Conservation (phyloP, 2,329 filamentous ascomycete genomes). For the Clarireedia hainanense region DNA sequence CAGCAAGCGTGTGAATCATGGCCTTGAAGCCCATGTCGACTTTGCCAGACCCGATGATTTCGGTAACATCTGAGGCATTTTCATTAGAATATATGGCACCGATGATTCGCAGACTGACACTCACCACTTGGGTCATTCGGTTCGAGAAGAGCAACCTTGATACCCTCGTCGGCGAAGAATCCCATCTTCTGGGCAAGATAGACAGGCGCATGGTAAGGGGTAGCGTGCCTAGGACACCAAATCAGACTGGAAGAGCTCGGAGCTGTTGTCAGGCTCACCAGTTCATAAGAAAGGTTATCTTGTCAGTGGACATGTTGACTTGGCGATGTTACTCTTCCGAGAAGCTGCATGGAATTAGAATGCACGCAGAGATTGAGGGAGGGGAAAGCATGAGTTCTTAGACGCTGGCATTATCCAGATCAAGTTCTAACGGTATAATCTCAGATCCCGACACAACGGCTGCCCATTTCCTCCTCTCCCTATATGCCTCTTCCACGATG, state of each 20-base stretch:
- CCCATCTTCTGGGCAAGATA: constrained; percentile 72
- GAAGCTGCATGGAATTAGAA: constrained; percentile 35
- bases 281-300: constrained; percentile 80
- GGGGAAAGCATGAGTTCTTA: constrained; percentile 68
- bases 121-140: constrained; percentile 67
- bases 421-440: constrained; percentile 74
- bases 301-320: constrained; percentile 63
- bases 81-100: not conserved
- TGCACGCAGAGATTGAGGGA: constrained; percentile 19
- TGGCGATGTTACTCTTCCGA: not conserved
- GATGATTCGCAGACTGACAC: constrained; percentile 14
- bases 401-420: constrained; percentile 78
- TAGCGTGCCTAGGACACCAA: constrained; percentile 56
- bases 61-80: constrained; percentile 58
- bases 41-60: constrained; percentile 70
- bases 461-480: constrained; percentile 16
- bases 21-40: constrained; percentile 76
- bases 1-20: constrained; percentile 76
- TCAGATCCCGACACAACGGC: constrained; percentile 44
- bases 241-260: not conserved
- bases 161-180: constrained; percentile 66
- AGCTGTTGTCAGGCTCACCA: constrained; percentile 44
- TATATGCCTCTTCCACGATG: not conserved
- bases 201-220: constrained; percentile 70
- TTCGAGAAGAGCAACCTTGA: constrained; percentile 70